Conservation (phyloP, 2,329 filamentous ascomycete species). For the Arthrobotrys pseudoclavata region DNA sequence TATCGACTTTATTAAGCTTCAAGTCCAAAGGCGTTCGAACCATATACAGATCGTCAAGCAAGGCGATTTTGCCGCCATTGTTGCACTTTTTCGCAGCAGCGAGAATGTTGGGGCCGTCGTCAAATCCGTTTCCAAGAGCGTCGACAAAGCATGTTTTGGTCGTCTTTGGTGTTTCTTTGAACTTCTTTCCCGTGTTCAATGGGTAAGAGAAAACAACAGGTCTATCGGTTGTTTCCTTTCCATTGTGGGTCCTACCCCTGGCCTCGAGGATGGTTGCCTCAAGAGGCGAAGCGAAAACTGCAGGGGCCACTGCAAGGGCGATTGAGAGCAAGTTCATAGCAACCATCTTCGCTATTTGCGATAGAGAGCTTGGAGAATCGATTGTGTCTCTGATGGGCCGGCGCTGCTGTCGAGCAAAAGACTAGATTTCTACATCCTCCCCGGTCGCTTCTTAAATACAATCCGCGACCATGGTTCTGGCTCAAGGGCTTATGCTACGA, state of each 20-base stretch:
- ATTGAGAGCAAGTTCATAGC: slow-evolving; percentile 37
- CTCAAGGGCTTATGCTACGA: not conserved
- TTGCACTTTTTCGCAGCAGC: slow-evolving; percentile 74
- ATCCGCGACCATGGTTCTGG: slow-evolving; percentile 12
- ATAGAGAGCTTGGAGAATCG: not conserved
- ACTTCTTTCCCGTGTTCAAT: slow-evolving; percentile 48
- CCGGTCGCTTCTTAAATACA: slow-evolving; percentile 30
- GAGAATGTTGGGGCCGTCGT: slow-evolving; percentile 71
- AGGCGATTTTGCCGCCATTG: slow-evolving; percentile 74
- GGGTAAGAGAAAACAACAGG: slow-evolving; percentile 44
- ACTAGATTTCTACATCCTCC: not conserved
- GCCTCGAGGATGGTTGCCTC: slow-evolving; percentile 25
- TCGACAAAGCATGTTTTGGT: slow-evolving; percentile 52
- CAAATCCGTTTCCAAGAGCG: slow-evolving; percentile 62
- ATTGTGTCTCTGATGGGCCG: slow-evolving; percentile 13
- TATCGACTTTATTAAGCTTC: slow-evolving; percentile 75
- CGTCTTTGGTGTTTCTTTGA: slow-evolving; percentile 26
- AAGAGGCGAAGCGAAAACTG: slow-evolving; percentile 41
- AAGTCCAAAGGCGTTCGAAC: slow-evolving; percentile 76
- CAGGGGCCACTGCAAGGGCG: slow-evolving; percentile 33
- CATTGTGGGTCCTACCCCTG: slow-evolving; percentile 45
- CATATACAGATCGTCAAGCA: slow-evolving; percentile 72
- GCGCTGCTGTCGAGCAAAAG: slow-evolving; percentile 23
- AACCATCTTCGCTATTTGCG: slow-evolving; percentile 24
- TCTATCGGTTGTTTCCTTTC: slow-evolving; percentile 43